Base-by-base conservation (phyloP, 2,329 filamentous ascomycete genomes). In the Sporothrix phasma region DNA sequence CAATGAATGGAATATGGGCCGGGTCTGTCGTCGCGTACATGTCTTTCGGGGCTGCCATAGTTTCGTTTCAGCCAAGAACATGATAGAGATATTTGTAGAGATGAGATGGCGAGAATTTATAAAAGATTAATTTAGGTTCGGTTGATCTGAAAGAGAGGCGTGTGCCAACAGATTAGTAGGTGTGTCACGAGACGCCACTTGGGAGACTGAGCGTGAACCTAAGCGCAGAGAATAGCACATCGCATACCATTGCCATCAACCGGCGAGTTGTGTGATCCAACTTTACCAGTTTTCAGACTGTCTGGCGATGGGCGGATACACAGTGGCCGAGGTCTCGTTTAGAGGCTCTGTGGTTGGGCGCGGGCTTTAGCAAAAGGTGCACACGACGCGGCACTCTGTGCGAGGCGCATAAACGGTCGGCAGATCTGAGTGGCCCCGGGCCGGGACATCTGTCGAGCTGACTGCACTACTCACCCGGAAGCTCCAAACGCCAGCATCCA, bases 11-110 rank as follows among this genome's bases (percentile, higher is more conserved):
- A 47, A 22, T 13, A 22, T 11, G 34, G 10, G 2, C 3, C 22
- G 19, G 37, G 13, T 26, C 22, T 41, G 39, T 29, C 13, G 54
- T 13, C 8, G 47, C 62, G 4, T 46, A 67, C 64, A 58, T 19
- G 37, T 67, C 66, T 65, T 60, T 58, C 13, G 58, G 60, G n/a
- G 63, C 53, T 22, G 63, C 64, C 66, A 67, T 67, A 34, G 5
- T 64, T 39, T 39, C 45, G 53, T 61, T 62, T 46, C 39, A 58
- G 37, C 22, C 54, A 41, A 11, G 29, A 43, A 26, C 54, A 58
- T 58, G 54, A 58, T 58, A 41, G 4, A n/a, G 37, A 58, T 43
- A 43, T 24, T 29, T n/a, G 54, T 58, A 58, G 37, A 29, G 22
- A 41, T 43, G n/a, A 58, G 13, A 8, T n/a, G 13, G 54, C 24